Base-by-base conservation (phyloP, 2,329 filamentous ascomycete species). In the Claviceps spartinae region DNA sequence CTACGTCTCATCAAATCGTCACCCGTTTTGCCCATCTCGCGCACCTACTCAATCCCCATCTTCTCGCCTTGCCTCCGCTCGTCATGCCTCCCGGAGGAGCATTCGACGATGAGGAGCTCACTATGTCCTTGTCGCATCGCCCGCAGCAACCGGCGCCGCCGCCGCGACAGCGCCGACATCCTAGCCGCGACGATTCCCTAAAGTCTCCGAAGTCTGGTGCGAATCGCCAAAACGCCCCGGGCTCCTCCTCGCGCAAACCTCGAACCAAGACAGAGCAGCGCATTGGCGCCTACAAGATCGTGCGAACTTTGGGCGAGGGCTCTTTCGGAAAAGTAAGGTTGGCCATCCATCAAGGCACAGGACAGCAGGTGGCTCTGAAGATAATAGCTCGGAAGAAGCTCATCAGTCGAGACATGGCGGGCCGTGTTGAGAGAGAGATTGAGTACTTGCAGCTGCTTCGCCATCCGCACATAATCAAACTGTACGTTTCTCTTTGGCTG, bases 291-390 rank as follows among this genome's bases (percentile, higher is more conserved):
- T 98, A 98, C 73, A 86, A 86, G 61, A 84, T 96, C 53, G 77
- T 95, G 60, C 85, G 83, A 66, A 96, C 91, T 16, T 78, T 98
- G 14, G 93, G 93, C 52, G 93, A 98, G 71, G 93, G 93, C 47
- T 96, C 90, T 2, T 98, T 98, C 67, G 93, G 93, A 61, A 98
- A 98, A 73, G 93, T 98, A 67, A 97, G 97, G 75, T 80, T 98
- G 61, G 93, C 93, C 22, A 86, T 90, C 43, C 93, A 98, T 66
- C 83, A 88, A 62, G 83, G 89, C 59, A 97, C 88, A 59, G 87
- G 87, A 57, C 90, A 97, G 69, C 88, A 96, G 72, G 93, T 98
- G 49, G 93, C 93, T 30, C 78, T 98, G 65, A 98, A 98, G 77
- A 96, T 97, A 65, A 98, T 98, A 63, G 87, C 89, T 43, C 81